A percentile compares a stretch with the other conserved stretches of the same genome.
phyloP scores from a whole-genome alignment of 768 basidiomycete genomes.

The Hygrophorus pudorinus region DNA sequence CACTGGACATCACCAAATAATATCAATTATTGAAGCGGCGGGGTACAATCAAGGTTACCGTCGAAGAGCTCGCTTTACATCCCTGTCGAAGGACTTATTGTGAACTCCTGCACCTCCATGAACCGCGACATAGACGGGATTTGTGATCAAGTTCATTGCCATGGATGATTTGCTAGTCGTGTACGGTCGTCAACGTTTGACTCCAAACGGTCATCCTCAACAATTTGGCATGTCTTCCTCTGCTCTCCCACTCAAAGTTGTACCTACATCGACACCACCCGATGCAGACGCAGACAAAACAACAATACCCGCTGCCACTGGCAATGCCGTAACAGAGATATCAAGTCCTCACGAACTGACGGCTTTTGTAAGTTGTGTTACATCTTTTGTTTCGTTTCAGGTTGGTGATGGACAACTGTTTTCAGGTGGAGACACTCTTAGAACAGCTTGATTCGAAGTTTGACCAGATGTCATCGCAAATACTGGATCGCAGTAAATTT shows the following conservation, averaged over 20 bases:
- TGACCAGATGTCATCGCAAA: conserved; percentile 87
- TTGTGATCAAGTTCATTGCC: too few species aligned
- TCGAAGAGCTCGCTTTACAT: conserved; percentile 46
- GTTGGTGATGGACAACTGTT: neutral
- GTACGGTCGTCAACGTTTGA: neutral
- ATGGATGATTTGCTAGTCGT: too few species aligned
- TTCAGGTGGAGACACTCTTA: conserved; percentile 77
- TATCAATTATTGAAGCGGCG: neutral
- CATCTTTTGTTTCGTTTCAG: conserved; percentile 5
- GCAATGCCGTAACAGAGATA: conserved; percentile 48
- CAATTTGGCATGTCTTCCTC: conserved; percentile 21
- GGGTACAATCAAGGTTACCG: conserved; percentile 26
- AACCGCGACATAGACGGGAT: conserved; percentile 40
- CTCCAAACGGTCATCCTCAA: neutral
- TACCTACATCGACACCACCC: conserved; percentile 45
- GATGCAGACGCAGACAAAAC: conserved; percentile 33
- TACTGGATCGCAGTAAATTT: conserved; percentile 70
- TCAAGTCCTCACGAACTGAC: conserved; percentile 92
- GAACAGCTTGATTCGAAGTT: conserved; percentile 87
- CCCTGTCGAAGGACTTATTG: conserved; percentile 31
- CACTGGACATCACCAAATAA: conserved; percentile 26
- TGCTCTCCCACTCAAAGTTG: conserved; percentile 59
- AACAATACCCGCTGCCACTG: conserved; percentile 27
- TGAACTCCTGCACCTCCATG: conserved; percentile 79
- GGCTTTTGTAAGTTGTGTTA: conserved; percentile 65